Evolutionary conservation across 352 stramenopile species (phyloP).

Genomic region (Phytophthora uliginosa): DNA sequence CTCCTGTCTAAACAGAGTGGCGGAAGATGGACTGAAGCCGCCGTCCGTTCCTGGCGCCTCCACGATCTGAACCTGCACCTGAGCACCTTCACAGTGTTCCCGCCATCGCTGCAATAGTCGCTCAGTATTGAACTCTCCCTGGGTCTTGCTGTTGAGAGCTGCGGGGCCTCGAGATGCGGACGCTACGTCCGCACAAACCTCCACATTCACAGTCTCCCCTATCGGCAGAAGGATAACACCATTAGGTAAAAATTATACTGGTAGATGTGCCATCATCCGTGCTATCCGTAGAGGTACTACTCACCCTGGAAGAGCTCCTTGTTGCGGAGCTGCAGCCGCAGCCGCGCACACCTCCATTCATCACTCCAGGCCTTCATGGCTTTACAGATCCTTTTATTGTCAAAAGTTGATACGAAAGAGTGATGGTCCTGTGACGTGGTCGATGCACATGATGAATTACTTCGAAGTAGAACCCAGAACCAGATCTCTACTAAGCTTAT

Average conservation of each 20-base stretch:
- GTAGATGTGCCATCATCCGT: slow-evolving; percentile 1
- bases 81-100: slow-evolving; percentile 54
- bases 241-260: slow-evolving; percentile 11
- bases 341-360: slow-evolving; percentile 69
- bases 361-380: slow-evolving; percentile 70
- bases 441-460: background rate
- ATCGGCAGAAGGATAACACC: background rate
- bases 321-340: slow-evolving; percentile 62
- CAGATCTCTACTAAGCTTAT: background rate
- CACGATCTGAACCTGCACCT: slow-evolving; percentile 62
- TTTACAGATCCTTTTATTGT: slow-evolving; percentile 8
- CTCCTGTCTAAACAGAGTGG: slow-evolving; percentile 72
- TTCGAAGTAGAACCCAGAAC: background rate
- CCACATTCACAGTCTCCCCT: slow-evolving; percentile 59
- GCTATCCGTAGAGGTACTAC: background rate
- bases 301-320: slow-evolving; percentile 76
- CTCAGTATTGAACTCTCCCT: background rate
- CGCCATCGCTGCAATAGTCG: slow-evolving; percentile 47
- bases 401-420: slow-evolving; percentile 25
- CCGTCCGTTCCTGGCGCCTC: slow-evolving; percentile 25
- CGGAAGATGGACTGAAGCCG: slow-evolving; percentile 20
- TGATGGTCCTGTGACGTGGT: slow-evolving; percentile 15
- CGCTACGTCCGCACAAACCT: slow-evolving; percentile 44
- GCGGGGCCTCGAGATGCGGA: slow-evolving; percentile 2
- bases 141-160: background rate